Percentiles rank a stretch among this genome's conserved stretches.
These are phyloP conservation scores for Albophoma yamanashiensis DNA, from an alignment of 2,329 filamentous ascomycete genomes.

Conservation along the genomic window DNA sequence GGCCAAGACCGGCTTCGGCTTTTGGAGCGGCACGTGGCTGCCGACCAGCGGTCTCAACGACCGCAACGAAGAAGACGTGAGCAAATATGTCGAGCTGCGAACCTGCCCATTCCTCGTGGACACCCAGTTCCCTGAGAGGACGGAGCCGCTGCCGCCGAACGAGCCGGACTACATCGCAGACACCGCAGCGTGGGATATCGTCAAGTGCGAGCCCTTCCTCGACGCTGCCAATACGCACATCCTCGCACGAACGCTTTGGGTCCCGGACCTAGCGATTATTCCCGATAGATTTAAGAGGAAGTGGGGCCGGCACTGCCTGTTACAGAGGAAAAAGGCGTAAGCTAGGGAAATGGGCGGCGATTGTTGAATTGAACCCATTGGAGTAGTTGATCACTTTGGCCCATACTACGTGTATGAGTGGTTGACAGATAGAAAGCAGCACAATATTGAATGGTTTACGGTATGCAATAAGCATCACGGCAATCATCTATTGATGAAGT, in stretches of 20 bases:
- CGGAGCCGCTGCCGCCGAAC: constrained; percentile 41
- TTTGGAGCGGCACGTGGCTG: constrained; percentile 77
- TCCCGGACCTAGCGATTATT: constrained; percentile 61
- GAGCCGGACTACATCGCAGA: constrained; percentile 78
- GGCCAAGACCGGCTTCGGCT: constrained; percentile 54
- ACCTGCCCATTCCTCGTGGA: constrained; percentile 81
- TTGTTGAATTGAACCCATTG: not conserved
- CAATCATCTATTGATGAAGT: not conserved
- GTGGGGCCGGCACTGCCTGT: constrained; percentile 84
- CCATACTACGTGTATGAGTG: not conserved
- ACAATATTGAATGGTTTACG: not conserved
- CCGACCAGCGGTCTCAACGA: constrained; percentile 84
- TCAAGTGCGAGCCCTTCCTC: constrained; percentile 70
- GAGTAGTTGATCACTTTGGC: not conserved
- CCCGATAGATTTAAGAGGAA: constrained; percentile 60
- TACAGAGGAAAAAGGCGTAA: constrained; percentile 30
- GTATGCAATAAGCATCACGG: not conserved
- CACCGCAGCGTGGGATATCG: constrained; percentile 61
- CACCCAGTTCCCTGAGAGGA: constrained; percentile 59
- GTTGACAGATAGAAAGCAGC: not conserved
- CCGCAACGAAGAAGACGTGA: constrained; percentile 72
- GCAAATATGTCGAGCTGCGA: constrained; percentile 73
- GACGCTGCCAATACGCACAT: constrained; percentile 66
- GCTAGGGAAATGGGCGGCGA: not conserved
- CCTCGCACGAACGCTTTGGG: constrained; percentile 68